A percentile compares a stretch with the other conserved stretches of the same genome.
These are phyloP conservation scores for Bassia scoparia DNA, from an alignment of 148 eudicot genomes.

Conservation along the genomic window DNA sequence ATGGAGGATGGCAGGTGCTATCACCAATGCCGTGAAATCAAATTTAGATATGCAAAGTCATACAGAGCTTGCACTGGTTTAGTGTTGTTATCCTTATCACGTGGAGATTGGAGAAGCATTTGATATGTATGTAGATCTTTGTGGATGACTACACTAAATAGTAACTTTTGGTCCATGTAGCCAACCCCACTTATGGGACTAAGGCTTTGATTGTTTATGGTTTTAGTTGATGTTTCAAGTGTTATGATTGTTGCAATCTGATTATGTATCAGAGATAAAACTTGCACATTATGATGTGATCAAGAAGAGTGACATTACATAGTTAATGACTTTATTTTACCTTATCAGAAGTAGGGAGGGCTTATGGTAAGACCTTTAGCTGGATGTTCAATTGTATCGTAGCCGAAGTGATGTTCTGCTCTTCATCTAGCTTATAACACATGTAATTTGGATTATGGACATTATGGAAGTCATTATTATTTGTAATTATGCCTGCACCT, in stretches of 20 bases:
- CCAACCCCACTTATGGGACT: too few species aligned
- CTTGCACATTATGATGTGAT: not conserved
- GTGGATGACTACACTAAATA: too few species aligned
- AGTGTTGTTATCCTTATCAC: not conserved
- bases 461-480: not conserved
- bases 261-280: not conserved
- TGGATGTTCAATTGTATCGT: not conserved
- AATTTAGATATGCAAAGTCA: too few species aligned
- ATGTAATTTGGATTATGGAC: not conserved
- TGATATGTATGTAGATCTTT: not conserved
- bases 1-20: not conserved
- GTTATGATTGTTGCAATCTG: not conserved
- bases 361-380: not conserved
- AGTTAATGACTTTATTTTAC: too few species aligned
- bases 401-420: not conserved
- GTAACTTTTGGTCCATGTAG: too few species aligned
- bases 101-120: not conserved
- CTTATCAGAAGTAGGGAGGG: not conserved
- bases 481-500: constrained; percentile 4
- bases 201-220: too few species aligned
- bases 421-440: not conserved
- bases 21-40: not conserved
- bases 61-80: not conserved
- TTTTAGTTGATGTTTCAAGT: not conserved
- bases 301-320: not conserved